Evolutionary conservation across 345 rosid genomes (phyloP), one percentile per base, ranked within the genome.

Genomic region (Camelina hispida): DNA sequence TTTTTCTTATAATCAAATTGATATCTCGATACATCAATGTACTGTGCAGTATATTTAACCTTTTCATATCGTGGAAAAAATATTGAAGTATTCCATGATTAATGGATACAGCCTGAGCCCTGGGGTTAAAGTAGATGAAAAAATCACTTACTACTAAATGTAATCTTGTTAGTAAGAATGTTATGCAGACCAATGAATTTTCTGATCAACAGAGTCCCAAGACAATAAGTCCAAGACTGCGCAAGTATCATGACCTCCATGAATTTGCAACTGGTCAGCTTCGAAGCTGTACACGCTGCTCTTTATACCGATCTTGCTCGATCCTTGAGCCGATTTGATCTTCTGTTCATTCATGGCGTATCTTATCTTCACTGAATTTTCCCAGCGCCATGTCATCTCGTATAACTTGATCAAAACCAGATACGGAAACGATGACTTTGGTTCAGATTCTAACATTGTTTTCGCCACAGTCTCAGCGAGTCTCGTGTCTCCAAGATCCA

Each of bases 361-460:
- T 80, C 79, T 75, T 44, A 89, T 64, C 68, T 79, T 80, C 55
- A 86, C 85, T 62, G 87, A 61, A 22, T 77, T 79, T 70, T 89
- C 98, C 98, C 95, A 89, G 44, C 76, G 78, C 38, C 85, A 84
- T 73, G 83, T 81, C 81, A 59, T 83, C 72, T 87, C 89, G 55
- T 86, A 93, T 52, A 77, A 62, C 62, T 77, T 76, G 62, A 78
- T 69, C 83, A 93, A 73, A 63, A 86, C 73, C 13, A 81, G 48
- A 73, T 81, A 88, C 7, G 93, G 83, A 66, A 83, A 53, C 47
- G 76, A 56, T 6, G 89, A 85, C 37, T 71, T 67, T 18, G 86
- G 86, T 42, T 83, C 77, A 37, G 76, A 37, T 7, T 76, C 84
- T 55, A 84, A 73, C 83, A 90, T 81, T 73, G 65, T 81, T 77